Evolutionary conservation across 345 rosid genomes (phyloP).

Genomic region (Raphanus raphanistrum): DNA sequence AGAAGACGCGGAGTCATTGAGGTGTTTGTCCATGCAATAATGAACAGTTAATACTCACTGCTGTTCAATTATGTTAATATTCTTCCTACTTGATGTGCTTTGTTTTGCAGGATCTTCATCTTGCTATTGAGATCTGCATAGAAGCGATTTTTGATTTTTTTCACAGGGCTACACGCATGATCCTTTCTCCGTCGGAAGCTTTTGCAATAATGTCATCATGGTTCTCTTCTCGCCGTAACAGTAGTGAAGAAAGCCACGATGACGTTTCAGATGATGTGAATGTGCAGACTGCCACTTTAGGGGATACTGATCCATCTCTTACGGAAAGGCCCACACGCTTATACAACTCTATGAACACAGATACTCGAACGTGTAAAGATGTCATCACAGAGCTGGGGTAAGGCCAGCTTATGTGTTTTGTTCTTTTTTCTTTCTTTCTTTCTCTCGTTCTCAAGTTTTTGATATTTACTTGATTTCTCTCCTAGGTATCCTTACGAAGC

Average conservation of each 20-base stretch:
- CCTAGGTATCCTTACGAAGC: constrained; percentile 92
- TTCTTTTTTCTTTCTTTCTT: neutral
- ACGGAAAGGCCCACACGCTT: constrained; percentile 53
- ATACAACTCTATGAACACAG: constrained; percentile 74
- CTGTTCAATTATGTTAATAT: too few relatives aligned
- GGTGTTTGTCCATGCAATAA: constrained; percentile 6
- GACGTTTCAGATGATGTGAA: constrained; percentile 37
- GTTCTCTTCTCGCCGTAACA: constrained; percentile 47
- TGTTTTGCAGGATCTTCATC: constrained; percentile 79
- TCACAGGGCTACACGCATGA: constrained; percentile 66
- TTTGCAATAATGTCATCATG: constrained; percentile 43
- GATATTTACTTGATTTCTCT: neutral
- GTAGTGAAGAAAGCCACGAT: constrained; percentile 23
- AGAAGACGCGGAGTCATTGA: constrained; percentile 96
- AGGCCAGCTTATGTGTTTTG: constrained; percentile 26
- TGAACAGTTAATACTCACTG: too few relatives aligned
- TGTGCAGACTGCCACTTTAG: constrained; percentile 59
- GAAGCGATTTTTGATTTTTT: constrained; percentile 79
- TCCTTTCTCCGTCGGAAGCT: constrained; percentile 77
- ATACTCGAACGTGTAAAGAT: constrained; percentile 92
- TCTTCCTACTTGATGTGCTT: too few relatives aligned
- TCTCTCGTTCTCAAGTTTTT: constrained; percentile 7
- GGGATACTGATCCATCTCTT: constrained; percentile 61
- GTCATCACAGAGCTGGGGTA: constrained; percentile 98
- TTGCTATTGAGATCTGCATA: constrained; percentile 81